phyloP scores from a whole-genome alignment of 129 eudicot species.

The Escallonia rubra region DNA sequence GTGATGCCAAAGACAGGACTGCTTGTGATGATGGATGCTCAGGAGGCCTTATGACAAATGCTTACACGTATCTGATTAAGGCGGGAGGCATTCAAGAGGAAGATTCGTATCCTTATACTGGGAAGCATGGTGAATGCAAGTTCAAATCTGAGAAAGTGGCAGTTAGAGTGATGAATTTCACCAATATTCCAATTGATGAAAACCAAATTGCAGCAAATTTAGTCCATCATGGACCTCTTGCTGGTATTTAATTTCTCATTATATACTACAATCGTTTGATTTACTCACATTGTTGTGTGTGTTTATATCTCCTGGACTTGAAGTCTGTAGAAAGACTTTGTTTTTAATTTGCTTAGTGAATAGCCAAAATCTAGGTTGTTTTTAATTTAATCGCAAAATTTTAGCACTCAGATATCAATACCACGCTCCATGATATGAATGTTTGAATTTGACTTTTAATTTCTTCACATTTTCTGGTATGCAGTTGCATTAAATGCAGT shows the following conservation, averaged over 20 bases:
- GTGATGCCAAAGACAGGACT: slow-evolving; percentile 59
- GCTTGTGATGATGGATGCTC: slow-evolving; percentile 79
- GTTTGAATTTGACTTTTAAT: too few relatives aligned
- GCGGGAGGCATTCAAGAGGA: slow-evolving; percentile 68
- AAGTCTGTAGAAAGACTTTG: too few relatives aligned
- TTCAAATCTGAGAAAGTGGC: slow-evolving; percentile 49
- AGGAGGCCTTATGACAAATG: slow-evolving; percentile 93
- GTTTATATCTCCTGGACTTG: too few relatives aligned
- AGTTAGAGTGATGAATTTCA: slow-evolving; percentile 58
- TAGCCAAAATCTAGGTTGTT: too few relatives aligned
- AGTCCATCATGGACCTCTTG: slow-evolving; percentile 21
- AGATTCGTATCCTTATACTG: slow-evolving; percentile 79
- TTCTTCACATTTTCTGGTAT: too few relatives aligned
- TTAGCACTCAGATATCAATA: too few relatives aligned
- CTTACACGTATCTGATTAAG: slow-evolving; percentile 71
- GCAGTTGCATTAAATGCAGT: slow-evolving; percentile 27
- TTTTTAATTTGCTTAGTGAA: too few relatives aligned
- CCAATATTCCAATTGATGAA: slow-evolving; percentile 49
- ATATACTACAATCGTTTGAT: too few relatives aligned
- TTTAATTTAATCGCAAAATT: too few relatives aligned
- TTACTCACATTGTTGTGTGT: too few relatives aligned
- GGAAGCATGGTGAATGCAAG: slow-evolving; percentile 68
- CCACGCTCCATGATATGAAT: neutral
- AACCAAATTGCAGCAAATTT: slow-evolving; percentile 4
- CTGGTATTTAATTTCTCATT: neutral